Base-by-base conservation (phyloP, 306 rosid species). In the Fragaria ananassa region DNA sequence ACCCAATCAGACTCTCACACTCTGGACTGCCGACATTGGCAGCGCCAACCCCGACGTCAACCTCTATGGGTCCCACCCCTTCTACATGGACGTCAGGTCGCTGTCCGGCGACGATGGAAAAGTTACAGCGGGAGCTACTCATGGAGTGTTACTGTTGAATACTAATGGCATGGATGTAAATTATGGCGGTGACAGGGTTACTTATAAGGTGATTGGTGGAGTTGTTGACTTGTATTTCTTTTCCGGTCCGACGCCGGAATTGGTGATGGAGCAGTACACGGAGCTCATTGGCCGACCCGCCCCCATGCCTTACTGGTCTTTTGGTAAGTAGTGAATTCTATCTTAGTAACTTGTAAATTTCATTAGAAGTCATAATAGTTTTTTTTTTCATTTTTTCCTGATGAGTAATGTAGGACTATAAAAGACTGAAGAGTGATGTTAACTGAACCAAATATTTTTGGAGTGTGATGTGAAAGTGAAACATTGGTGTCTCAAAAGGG, bases 281-380 rank as follows among this genome's bases (percentile, higher is more conserved):
- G 82, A 86, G 80, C 77, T 93, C 71, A 82, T 91, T 71, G 98
- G 98, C 11, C 88, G 94, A 54, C 98, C 96, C 67, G 79, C 90
- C 49, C 96, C 91, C 0, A 86, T 93, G 94, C 96, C 94, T 12
- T 93, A 90, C 41, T 93, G 96, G 98, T 91, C 97, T 44, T 93
- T 94, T 45, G 98, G 98, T 94, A 87, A 81, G 88, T 81, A 19
- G 39, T 12, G 7, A 37, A 1, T 1, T 44, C 4, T 46, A 39
- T 6, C 15, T 71, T 53, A 8, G 39, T 60, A 60, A 61, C 10
- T 35, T 8, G 2, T 54, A 54, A 0, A 72, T 23, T 21, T 9
- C 17, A 34, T 6, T 72, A 5, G 2, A 14, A 4, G 10, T 35
- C 39, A 35, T 35, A 5, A 35, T 35, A 35, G 39, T 35, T 35